A percentile compares a stretch with the other conserved stretches of the same genome.
Conservation (phyloP, 2,329 filamentous ascomycete species). For the Triangularia setosa region DNA sequence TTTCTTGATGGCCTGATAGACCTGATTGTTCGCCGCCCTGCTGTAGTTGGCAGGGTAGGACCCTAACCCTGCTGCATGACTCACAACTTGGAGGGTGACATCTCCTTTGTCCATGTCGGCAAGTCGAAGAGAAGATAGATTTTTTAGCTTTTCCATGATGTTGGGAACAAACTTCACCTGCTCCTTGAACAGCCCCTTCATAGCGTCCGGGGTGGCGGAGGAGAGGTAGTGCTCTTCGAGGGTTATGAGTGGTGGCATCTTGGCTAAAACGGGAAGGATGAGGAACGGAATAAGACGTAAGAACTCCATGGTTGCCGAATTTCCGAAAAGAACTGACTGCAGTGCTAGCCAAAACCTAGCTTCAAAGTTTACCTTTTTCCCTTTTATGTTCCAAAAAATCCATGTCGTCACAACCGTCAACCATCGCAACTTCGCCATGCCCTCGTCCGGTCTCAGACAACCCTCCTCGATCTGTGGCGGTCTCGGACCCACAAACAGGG, state of each 20-base stretch:
- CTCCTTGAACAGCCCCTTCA: conserved; percentile 20
- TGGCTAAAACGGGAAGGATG: background rate
- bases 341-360: background rate
- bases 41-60: conserved; percentile 11
- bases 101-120: conserved; percentile 26
- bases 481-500: background rate
- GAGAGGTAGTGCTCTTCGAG: conserved; percentile 41
- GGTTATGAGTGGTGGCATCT: conserved; percentile 32
- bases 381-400: background rate
- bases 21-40: conserved; percentile 25
- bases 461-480: background rate
- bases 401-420: background rate
- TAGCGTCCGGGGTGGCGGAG: conserved; percentile 14
- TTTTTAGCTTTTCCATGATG: conserved; percentile 25
- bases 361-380: background rate
- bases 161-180: conserved; percentile 22
- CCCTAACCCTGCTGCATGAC: conserved; percentile 26
- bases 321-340: background rate
- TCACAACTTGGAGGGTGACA: conserved; percentile 26
- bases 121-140: conserved; percentile 25
- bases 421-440: background rate
- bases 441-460: background rate
- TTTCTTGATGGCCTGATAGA: conserved; percentile 19
- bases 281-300: background rate
- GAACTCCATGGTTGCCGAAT: background rate